Conservation (phyloP, 164 flowering plant genomes). For the Chimonanthus salicifolius region DNA sequence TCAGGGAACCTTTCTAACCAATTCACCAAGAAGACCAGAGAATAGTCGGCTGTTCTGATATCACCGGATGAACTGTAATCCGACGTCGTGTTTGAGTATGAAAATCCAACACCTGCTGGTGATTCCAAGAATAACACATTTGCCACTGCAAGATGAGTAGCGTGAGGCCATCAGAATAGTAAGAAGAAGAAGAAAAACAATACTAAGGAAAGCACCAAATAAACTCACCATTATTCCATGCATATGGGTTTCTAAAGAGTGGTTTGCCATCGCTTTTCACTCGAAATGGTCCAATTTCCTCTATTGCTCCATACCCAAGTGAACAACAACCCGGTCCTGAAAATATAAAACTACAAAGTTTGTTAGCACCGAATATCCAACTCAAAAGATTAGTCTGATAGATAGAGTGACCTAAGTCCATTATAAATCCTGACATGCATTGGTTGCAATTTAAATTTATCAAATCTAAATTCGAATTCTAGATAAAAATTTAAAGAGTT, state of each 20-base stretch:
- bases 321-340: conserved; percentile 87
- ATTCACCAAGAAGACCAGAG: conserved; percentile 67
- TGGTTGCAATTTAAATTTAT: too few species aligned
- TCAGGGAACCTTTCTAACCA: conserved; percentile 96
- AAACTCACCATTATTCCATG: conserved; percentile 65
- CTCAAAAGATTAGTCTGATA: too few species aligned
- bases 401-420: too few species aligned
- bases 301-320: conserved; percentile 67
- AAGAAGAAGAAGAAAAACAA: neutral
- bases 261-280: conserved; percentile 61
- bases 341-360: neutral
- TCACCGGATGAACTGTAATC: conserved; percentile 49
- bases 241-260: conserved; percentile 38
- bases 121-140: conserved; percentile 72
- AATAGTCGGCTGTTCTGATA: conserved; percentile 74
- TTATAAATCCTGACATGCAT: too few species aligned
- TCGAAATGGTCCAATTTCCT: conserved; percentile 72
- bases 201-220: neutral
- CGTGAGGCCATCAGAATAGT: neutral
- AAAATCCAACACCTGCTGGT: conserved; percentile 70
- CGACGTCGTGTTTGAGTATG: conserved; percentile 52
- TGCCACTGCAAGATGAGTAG: conserved; percentile 32
- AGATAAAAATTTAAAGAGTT: too few species aligned
- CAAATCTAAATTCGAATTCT: too few species aligned
- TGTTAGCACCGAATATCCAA: too few species aligned